Conservation (phyloP, 23 red algal genomes). For the Gracilaria vermiculophylla region DNA sequence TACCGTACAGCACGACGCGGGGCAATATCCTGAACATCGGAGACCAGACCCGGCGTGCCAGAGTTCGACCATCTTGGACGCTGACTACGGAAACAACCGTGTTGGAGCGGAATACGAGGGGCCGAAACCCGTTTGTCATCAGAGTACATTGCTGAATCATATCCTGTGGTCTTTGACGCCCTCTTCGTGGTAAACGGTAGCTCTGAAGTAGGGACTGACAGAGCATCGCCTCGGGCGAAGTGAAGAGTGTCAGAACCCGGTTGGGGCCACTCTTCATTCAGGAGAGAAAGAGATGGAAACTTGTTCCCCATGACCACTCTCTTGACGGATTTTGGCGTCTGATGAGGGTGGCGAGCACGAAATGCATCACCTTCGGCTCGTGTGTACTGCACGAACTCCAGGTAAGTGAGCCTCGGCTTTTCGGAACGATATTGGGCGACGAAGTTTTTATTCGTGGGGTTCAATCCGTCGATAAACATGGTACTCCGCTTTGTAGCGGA, state of each 20-base stretch:
- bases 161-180: neutral
- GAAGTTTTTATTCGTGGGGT: neutral
- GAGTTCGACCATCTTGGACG: too few relatives aligned
- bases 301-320: too few relatives aligned
- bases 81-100: too few relatives aligned
- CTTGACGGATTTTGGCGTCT: too few relatives aligned
- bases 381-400: constrained; percentile 5
- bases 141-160: neutral
- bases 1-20: too few relatives aligned
- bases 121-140: too few relatives aligned
- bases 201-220: neutral
- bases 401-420: neutral
- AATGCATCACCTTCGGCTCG: constrained; percentile 11
- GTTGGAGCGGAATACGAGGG: neutral
- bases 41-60: too few relatives aligned
- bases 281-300: too few relatives aligned
- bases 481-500: neutral
- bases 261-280: neutral
- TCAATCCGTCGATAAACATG: constrained; percentile 35
- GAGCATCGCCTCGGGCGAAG: neutral
- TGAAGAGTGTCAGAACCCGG: neutral
- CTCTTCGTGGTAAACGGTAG: neutral
- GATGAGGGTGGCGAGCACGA: too few relatives aligned
- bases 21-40: too few relatives aligned
- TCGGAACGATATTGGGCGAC: neutral